Evolutionary conservation across 225 moss, liverwort and hornwort species (phyloP).

Genomic region (Physcomitrium patens): DNA sequence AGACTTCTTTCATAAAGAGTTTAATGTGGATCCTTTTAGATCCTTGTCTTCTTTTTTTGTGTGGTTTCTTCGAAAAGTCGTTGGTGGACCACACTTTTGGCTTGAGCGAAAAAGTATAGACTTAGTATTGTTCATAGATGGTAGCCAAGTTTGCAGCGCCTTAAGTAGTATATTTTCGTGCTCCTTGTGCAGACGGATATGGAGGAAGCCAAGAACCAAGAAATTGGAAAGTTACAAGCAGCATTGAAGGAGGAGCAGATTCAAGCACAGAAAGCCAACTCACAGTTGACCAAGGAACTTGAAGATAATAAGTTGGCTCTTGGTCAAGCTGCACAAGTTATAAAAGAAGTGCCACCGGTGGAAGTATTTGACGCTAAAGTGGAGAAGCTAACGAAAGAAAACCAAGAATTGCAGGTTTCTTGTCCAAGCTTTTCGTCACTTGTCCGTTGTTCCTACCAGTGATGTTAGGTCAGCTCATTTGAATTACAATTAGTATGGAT

Average conservation of each 20-base stretch:
- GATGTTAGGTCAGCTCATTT: not conserved
- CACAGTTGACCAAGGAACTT: constrained; percentile 72
- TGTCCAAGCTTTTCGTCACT: not conserved
- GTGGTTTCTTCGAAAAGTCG: no score
- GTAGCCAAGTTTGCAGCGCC: not conserved
- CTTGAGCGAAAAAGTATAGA: no score
- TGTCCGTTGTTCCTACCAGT: not conserved
- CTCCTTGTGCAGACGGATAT: constrained; percentile 69
- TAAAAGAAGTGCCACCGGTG: constrained; percentile 79
- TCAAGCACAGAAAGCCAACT: constrained; percentile 71
- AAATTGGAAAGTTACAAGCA: constrained; percentile 78
- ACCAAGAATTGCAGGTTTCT: constrained; percentile 59
- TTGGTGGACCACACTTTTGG: no score
- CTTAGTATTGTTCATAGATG: not conserved
- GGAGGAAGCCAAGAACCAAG: constrained; percentile 88
- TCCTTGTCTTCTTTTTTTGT: no score
- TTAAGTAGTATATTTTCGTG: not conserved
- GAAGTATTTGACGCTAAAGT: constrained; percentile 93
- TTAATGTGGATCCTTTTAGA: no score
- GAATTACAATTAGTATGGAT: not conserved
- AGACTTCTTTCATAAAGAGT: no score
- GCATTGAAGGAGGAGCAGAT: constrained; percentile 70
- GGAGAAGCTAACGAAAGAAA: constrained; percentile 78
- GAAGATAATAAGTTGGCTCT: constrained; percentile 76
- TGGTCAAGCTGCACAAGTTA: constrained; percentile 85